Percentiles rank a stretch among this genome's conserved stretches.
phyloP scores from a whole-genome alignment of 805 yeast species.

The Monosporozyma unispora region DNA sequence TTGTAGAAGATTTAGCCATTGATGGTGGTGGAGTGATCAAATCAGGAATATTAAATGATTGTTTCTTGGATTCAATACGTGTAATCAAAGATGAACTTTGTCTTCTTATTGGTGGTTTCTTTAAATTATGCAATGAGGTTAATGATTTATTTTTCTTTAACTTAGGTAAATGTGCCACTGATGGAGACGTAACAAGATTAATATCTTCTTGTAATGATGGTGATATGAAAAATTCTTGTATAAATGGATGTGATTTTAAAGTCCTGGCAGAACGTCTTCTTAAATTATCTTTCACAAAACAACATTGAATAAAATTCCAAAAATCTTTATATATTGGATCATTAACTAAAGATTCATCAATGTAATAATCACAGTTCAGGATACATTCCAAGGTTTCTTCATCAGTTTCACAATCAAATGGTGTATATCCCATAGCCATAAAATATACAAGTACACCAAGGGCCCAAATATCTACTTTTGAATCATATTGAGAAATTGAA shows the following conservation, averaged over 20 bases:
- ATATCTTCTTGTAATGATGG: slow-evolving; percentile 1
- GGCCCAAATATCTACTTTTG: slow-evolving; percentile 66
- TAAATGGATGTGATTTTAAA: slow-evolving; percentile 38
- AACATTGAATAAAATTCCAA: slow-evolving; percentile 46
- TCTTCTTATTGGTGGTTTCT: slow-evolving; percentile 5
- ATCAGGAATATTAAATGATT: neutral
- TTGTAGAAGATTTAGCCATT: too few relatives aligned
- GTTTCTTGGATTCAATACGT: neutral
- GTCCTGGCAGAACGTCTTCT: slow-evolving; percentile 40
- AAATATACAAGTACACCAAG: slow-evolving; percentile 65
- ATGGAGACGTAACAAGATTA: neutral
- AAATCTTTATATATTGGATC: slow-evolving; percentile 39
- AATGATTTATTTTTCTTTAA: slow-evolving; percentile 16
- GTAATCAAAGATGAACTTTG: slow-evolving; percentile 3
- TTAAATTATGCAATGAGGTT: slow-evolving; percentile 10
- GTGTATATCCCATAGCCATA: slow-evolving; percentile 65
- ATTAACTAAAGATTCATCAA: slow-evolving; percentile 54
- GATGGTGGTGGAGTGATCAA: neutral
- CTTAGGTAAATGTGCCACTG: neutral
- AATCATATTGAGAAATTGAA: slow-evolving; percentile 36
- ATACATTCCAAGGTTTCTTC: slow-evolving; percentile 61
- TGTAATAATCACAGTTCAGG: slow-evolving; percentile 44
- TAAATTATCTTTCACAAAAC: slow-evolving; percentile 40
- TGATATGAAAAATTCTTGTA: slow-evolving; percentile 18
- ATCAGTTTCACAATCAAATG: slow-evolving; percentile 66